Evolutionary conservation across 495 filamentous ascomycete species (phyloP).

Genomic region (Cryomyces antarcticus): DNA sequence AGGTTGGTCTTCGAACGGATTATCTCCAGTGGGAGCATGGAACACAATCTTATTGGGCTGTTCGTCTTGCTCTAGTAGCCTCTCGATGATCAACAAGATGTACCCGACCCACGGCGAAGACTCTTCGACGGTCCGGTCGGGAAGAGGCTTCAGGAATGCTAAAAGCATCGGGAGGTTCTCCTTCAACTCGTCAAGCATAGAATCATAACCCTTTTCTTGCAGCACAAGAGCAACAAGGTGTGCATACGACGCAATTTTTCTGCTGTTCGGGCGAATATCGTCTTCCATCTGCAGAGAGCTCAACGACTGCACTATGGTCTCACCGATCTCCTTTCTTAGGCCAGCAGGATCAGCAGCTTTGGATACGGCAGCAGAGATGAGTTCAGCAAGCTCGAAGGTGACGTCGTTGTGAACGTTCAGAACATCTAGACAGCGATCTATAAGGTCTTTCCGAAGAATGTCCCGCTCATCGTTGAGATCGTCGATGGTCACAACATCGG

Average conservation of each 20-base stretch:
- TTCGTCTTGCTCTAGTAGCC: slow-evolving; percentile 67
- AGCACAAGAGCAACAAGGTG: slow-evolving; percentile 81
- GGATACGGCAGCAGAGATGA: slow-evolving; percentile 57
- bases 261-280: slow-evolving; percentile 44
- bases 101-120: slow-evolving; percentile 81
- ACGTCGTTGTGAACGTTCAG: slow-evolving; percentile 71
- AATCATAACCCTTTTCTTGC: slow-evolving; percentile 52
- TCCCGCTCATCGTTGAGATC: slow-evolving; percentile 64
- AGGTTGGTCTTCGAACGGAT: slow-evolving; percentile 24
- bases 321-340: slow-evolving; percentile 54
- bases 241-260: slow-evolving; percentile 82
- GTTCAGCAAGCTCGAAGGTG: slow-evolving; percentile 76
- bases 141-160: slow-evolving; percentile 57
- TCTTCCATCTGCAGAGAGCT: slow-evolving; percentile 64
- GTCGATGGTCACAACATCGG: slow-evolving; percentile 43
- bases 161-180: slow-evolving; percentile 59
- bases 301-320: slow-evolving; percentile 67
- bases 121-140: slow-evolving; percentile 45
- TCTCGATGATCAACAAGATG: slow-evolving; percentile 76
- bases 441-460: slow-evolving; percentile 51
- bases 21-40: slow-evolving; percentile 18
- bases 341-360: slow-evolving; percentile 41
- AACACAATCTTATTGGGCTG: slow-evolving; percentile 46
- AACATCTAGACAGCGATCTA: slow-evolving; percentile 78
- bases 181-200: slow-evolving; percentile 53